phyloP scores from a whole-genome alignment of 345 rosid species.

The Dovyalis caffra region DNA sequence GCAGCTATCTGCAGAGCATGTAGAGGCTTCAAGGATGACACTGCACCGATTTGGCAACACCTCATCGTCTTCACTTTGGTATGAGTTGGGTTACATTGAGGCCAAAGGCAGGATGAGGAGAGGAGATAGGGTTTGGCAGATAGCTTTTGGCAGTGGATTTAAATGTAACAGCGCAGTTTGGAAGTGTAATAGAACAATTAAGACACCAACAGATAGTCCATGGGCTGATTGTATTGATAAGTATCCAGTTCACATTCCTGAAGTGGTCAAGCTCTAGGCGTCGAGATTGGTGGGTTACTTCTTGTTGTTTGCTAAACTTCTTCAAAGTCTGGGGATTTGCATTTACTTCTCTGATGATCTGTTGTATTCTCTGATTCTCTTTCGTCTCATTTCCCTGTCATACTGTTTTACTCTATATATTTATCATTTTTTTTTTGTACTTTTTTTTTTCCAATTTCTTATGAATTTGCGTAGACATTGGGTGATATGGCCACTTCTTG shows the following conservation, averaged over 20 bases:
- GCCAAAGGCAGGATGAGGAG: slow-evolving; percentile 45
- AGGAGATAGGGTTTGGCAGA: slow-evolving; percentile 61
- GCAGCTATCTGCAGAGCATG: slow-evolving; percentile 42
- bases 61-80: slow-evolving; percentile 67
- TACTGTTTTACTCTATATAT: slow-evolving; percentile 15
- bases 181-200: slow-evolving; percentile 38
- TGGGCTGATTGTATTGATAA: slow-evolving; percentile 47
- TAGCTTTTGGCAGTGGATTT: slow-evolving; percentile 60
- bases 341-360: neutral
- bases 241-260: slow-evolving; percentile 35
- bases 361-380: neutral
- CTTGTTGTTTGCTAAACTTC: neutral
- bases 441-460: neutral
- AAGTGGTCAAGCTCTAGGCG: slow-evolving; percentile 29
- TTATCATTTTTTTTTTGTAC: neutral
- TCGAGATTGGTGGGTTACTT: neutral
- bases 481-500: neutral
- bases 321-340: neutral
- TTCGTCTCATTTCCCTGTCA: neutral
- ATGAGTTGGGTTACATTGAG: slow-evolving; percentile 47
- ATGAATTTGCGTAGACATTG: neutral
- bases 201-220: slow-evolving; percentile 33
- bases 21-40: slow-evolving; percentile 62
- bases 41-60: slow-evolving; percentile 58
- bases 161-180: slow-evolving; percentile 66